Evolutionary conservation across 1,284 basidiomycete species (phyloP), one percentile per base, ranked within the genome.

Genomic region (Rhodotorula sp.): DNA sequence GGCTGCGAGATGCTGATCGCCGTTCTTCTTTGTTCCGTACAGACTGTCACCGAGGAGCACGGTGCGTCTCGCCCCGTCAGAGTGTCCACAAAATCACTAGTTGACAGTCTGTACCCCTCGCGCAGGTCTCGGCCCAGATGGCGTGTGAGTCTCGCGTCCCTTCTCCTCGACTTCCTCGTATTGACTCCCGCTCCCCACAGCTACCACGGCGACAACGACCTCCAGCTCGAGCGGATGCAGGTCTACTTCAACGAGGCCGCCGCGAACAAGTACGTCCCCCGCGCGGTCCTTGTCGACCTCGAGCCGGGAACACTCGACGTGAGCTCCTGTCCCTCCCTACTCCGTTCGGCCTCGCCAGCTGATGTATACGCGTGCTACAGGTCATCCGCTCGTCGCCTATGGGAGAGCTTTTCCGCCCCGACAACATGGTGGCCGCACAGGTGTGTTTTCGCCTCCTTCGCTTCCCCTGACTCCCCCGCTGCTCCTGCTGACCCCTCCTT

Each of bases 231-330:
- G 84, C 70, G 65, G 30, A 78, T 81, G 68, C 77, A 75, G 53
- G 81, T 82, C 64, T 82, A 82, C 79, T 82, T 80, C 73, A 79
- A 78, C 74, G 81, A 82, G 76, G 80, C 47, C 4, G 11, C 68
- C 56, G 76, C 86, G 71, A 91, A 89, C 86, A 94, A 94, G 85
- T 98, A 96, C 80, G 94, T 97, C 79, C 94, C 94, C 76, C 92
- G 93, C 81, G 93, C 94, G 69, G 91, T 96, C 80, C 85, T 95
- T 79, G 86, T 95, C 79, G 94, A 97, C 82, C 87, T 97, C 74
- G 94, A 96, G 84, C 94, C 94, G 55, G 94, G 94, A 79, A 96
- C 94, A 64, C 95, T 96, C 92, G 93, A 96, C 55, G 71, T 65
- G 91, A 26, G 59, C 44, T 11, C 8, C 26, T 37, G n/a, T 56